Evolutionary conservation across 768 basidiomycete genomes (phyloP), one percentile per base, ranked within the genome.

Genomic region (Daedaleopsis sinensis): DNA sequence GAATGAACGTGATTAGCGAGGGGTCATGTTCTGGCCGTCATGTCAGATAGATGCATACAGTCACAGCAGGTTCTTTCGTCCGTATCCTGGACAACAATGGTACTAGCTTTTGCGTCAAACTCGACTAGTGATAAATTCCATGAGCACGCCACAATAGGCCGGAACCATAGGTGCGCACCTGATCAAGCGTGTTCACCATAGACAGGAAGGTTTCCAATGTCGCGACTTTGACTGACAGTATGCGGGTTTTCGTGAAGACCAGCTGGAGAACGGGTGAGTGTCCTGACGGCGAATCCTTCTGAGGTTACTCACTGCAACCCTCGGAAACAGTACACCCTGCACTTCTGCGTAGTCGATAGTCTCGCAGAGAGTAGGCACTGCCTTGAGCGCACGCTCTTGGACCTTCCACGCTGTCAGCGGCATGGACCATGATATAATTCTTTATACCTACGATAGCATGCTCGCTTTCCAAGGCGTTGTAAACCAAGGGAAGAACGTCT

Each of bases 401-500:
- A 98, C 91, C 90, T 93, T 44, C 13, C 18, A n/a, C 18, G 51
- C 50, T 21, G 55, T 61, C n/a, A 64, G 51, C 24, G 16, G 16
- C 13, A 23, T 12, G 3, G 16, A 9, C 36, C 42, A 23, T 27
- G 16, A 16, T 18, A 32, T 8, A 18, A 53, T 21, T 10, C 13
- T 19, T 9, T 19, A 6, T 46, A 68, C 82, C 63, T 68, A 93
- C 91, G 55, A 88, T 76, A 1, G 90, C 84, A 76, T 97, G 94
- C 52, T 98, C 97, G n/a, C 93, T 92, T 63, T 98, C 97, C 52
- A 99, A 79, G 1, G 97, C 94, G 71, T 93, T 93, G 72, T 99
- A 99, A 18, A 99, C 91, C 42, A 99, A 80, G 0, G 95, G 94
- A 64, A 99, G 81, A n/a, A 99, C 93, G 79, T 94, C 96, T 98